Evolutionary conservation across 306 rosid species (phyloP).

Genomic region (Prunus salicina): DNA sequence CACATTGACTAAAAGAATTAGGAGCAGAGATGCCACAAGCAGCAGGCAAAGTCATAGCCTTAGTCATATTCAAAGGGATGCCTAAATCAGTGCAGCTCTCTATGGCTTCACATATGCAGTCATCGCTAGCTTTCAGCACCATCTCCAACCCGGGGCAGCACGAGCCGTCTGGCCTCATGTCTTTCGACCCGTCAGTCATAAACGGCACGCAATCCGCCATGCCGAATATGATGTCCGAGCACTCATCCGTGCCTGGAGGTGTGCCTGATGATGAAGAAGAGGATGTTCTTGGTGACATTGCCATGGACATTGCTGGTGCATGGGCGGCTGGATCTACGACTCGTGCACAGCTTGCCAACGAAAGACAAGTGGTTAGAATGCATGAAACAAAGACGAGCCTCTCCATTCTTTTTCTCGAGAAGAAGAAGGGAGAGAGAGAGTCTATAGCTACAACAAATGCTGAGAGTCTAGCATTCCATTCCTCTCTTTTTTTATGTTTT

Average conservation of each 20-base stretch:
- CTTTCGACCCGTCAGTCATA: background rate
- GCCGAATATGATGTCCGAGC: background rate
- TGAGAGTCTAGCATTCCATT: background rate
- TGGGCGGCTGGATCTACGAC: background rate
- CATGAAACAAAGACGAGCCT: background rate
- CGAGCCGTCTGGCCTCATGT: background rate
- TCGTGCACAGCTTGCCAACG: background rate
- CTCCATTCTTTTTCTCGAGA: background rate
- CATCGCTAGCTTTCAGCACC: background rate
- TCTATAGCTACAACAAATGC: background rate
- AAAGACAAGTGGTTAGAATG: slow-evolving; percentile 7
- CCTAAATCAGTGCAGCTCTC: background rate
- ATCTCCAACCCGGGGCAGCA: slow-evolving; percentile 21
- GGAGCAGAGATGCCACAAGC: slow-evolving; percentile 11
- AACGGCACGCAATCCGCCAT: slow-evolving; percentile 25
- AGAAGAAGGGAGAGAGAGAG: background rate
- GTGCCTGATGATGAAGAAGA: background rate
- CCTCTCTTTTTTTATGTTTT: background rate
- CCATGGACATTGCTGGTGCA: background rate
- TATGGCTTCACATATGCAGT: slow-evolving; percentile 19
- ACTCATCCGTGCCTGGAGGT: background rate
- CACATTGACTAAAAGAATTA: slow-evolving; percentile 1
- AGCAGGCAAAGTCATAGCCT: slow-evolving; percentile 1
- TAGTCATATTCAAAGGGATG: slow-evolving; percentile 11
- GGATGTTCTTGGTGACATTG: background rate